A percentile compares a stretch with the other conserved stretches of the same genome.
These are phyloP conservation scores for Handroanthus guayacan DNA, from an alignment of 257 asterid genomes.

Conservation along the genomic window DNA sequence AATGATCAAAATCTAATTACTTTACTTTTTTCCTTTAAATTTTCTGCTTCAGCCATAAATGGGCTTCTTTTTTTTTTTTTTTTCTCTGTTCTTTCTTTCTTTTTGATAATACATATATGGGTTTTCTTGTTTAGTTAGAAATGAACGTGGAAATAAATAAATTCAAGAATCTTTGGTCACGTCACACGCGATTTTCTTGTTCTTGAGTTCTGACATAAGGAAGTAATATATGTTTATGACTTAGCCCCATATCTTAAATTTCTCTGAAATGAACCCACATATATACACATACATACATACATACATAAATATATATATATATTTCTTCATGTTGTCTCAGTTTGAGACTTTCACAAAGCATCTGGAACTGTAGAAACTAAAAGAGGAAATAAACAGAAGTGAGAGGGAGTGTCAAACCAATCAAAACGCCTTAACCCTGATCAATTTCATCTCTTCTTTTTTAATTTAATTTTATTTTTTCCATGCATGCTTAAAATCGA, in stretches of 20 bases:
- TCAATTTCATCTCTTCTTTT: constrained; percentile 19
- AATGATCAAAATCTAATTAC: constrained; percentile 2
- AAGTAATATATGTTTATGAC: constrained; percentile 6
- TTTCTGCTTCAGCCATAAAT: too few relatives aligned
- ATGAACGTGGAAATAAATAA: constrained; percentile 43
- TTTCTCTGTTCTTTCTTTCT: background rate
- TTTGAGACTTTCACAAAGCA: constrained; percentile 46
- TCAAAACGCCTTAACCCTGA: constrained; percentile 36
- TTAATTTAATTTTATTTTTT: background rate
- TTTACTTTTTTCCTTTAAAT: too few relatives aligned
- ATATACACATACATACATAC: background rate
- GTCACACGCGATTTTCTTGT: constrained; percentile 71
- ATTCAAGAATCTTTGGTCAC: constrained; percentile 75
- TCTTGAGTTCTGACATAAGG: constrained; percentile 56
- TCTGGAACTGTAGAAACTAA: constrained; percentile 47
- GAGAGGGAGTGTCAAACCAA: constrained; percentile 39
- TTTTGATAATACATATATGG: constrained; percentile 22
- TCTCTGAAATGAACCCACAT: constrained; percentile 16
- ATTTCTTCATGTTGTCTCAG: constrained; percentile 35
- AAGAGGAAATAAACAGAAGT: constrained; percentile 51
- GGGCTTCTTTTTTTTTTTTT: background rate
- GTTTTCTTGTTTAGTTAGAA: constrained; percentile 35
- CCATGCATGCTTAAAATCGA: constrained; percentile 41
- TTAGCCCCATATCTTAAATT: background rate
- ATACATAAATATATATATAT: constrained; percentile 9